Evolutionary conservation across 371 early-diverging fungal genomes (phyloP), one percentile per base, ranked within the genome.

Genomic region (Dichotomocladium elegans): DNA sequence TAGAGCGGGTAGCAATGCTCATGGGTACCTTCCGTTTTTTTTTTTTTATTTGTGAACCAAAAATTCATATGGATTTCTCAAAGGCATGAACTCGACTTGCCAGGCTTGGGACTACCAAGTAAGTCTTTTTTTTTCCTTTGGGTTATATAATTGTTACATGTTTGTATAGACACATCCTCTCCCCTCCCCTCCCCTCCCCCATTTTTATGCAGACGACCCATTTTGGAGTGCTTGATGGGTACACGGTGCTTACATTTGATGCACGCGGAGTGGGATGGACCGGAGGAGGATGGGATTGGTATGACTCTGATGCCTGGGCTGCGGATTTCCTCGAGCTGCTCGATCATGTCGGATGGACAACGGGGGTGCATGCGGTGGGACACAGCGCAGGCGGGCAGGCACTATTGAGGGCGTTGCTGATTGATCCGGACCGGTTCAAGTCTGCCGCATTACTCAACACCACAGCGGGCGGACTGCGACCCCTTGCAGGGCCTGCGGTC

Each of bases 181-280:
- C n/a, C n/a, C n/a, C n/a, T n/a, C n/a, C n/a, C n/a, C n/a, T n/a
- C n/a, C n/a, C n/a, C n/a, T n/a, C n/a, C n/a, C n/a, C n/a, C n/a
- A n/a, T 1, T 5, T 62, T 59, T 51, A 54, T 59, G 41, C 46
- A 84, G 72, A 76, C 83, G 1, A 62, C 75, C 24, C 74, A 74
- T 50, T 82, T 90, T 59, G 81, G 79, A 7, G 30, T 47, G 14
- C 70, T 64, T 28, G 73, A 69, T 19, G 77, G 81, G 19, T 91
- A 82, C 64, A 84, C 85, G n/a, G 77, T 88, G 5, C 82, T 88
- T 42, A 77, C 87, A 4, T 87, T 89, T 59, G 93, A 92, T 57
- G 89, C 90, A 64, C 69, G 91, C 42, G 93, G 91, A 9, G 78
- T 82, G 35, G 91, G 93, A 7, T 58, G 63, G 37, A 70, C 76